Evolutionary conservation across 23 red algal genomes (phyloP).

Genomic region (Cyanidiococcus yangmingshanensis): DNA sequence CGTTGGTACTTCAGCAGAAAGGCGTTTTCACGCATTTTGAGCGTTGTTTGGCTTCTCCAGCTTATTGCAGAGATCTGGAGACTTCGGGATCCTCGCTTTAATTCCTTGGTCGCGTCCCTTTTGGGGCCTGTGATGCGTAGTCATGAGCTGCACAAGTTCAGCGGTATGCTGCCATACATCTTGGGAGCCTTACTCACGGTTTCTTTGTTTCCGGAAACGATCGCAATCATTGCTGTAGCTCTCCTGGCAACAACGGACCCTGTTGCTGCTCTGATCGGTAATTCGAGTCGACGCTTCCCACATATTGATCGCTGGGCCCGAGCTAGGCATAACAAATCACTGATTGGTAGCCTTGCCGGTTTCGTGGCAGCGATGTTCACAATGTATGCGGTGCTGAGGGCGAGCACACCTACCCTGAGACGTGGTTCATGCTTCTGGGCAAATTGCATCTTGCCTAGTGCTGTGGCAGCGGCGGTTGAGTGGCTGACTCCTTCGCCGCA

Average conservation of each 20-base stretch:
- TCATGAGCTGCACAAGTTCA: not conserved
- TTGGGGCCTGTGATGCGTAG: slow-evolving; percentile 1
- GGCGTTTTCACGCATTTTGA: not conserved
- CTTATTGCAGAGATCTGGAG: not conserved
- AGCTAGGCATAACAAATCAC: not conserved
- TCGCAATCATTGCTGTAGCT: not conserved
- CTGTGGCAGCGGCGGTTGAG: not conserved
- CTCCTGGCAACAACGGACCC: not conserved
- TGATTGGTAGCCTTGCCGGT: not conserved
- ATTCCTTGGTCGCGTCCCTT: not conserved
- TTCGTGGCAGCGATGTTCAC: not conserved
- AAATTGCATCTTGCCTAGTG: not conserved
- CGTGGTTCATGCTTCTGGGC: not conserved
- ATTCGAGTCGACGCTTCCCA: not conserved
- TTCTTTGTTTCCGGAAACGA: not conserved
- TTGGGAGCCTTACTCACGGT: not conserved
- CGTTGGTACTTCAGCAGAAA: not conserved
- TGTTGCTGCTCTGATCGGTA: slow-evolving; percentile 1
- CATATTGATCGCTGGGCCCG: not conserved
- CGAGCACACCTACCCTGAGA: not conserved
- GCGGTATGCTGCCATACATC: slow-evolving; percentile 6
- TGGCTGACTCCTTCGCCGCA: not conserved
- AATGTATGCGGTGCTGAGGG: not conserved
- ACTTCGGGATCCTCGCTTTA: not conserved
- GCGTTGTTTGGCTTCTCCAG: not conserved